Evolutionary conservation across 2,329 filamentous ascomycete species (phyloP).

Genomic region (Huntiella decipiens): DNA sequence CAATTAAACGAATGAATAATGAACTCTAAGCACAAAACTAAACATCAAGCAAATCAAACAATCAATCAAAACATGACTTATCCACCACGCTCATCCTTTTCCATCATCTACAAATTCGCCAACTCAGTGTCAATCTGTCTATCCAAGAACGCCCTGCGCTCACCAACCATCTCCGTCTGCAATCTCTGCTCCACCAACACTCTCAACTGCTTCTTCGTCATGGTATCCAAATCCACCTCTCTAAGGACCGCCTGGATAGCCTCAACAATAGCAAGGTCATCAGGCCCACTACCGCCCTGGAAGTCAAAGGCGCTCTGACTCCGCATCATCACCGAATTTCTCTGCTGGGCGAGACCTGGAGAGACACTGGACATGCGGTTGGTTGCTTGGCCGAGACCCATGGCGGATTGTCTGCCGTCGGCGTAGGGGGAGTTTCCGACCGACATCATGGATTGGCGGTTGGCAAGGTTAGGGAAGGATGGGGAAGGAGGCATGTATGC

Average conservation of each 20-base stretch:
- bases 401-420: constrained; percentile 43
- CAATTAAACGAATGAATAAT: constrained; percentile 14
- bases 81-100: not conserved
- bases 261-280: constrained; percentile 63
- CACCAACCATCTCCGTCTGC: constrained; percentile 72
- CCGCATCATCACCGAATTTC: constrained; percentile 26
- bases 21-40: not conserved
- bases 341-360: constrained; percentile 21
- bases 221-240: constrained; percentile 87
- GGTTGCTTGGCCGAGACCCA: constrained; percentile 32
- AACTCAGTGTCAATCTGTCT: constrained; percentile 83
- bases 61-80: constrained; percentile 3
- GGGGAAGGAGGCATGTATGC: constrained; percentile 73
- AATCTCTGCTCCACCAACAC: constrained; percentile 84
- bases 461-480: constrained; percentile 37
- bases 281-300: constrained; percentile 43
- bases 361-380: constrained; percentile 30
- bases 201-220: constrained; percentile 93
- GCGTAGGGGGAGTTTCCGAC: constrained; percentile 39
- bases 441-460: constrained; percentile 58
- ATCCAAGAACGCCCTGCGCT: constrained; percentile 78
- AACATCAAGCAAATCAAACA: constrained; percentile 1
- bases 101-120: constrained; percentile 57
- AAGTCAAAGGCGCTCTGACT: constrained; percentile 40
- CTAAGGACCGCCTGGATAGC: constrained; percentile 64